Base-by-base conservation (phyloP, 192 early-diverging fungal species). In the Globomyces pollinis-pini region DNA sequence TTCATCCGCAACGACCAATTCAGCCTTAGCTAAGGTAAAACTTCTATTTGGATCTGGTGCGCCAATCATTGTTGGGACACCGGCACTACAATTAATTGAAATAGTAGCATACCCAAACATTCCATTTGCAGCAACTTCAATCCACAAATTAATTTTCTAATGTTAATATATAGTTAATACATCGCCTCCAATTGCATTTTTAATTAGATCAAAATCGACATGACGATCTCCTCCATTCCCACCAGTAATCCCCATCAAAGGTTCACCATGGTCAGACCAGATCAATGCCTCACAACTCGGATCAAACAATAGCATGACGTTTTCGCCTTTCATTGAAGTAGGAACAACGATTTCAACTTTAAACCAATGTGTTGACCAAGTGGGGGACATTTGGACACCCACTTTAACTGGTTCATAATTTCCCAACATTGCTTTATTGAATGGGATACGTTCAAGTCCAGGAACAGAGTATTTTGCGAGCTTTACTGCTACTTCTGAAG, bases 51-150 rank as follows among this genome's bases (percentile, higher is more conserved):
- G 71, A 24, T 88, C 70, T 0, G 90, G 91, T 1, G 90, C 80
- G 7, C 75, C 71, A 50, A 88, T 88, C 38, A 75, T 20, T 0
- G 76, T 76, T 63, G 68, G 73, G 15, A 75, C 66, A 21, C 88
- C 91, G 32, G 74, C 75, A n/a, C n/a, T n/a, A n/a, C n/a, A n/a
- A n/a, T n/a, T n/a, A n/a, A n/a, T n/a, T n/a, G n/a, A n/a, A n/a
- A n/a, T n/a, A n/a, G n/a, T n/a, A n/a, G n/a, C n/a, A n/a, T n/a
- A n/a, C 18, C 96, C 94, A 77, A 96, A 94, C 84, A 96, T 77
- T 24, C 86, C 86, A 64, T 98, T 96, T 65, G 91, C 92, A 1
- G 88, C 92, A 47, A 92, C 84, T 59, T 97, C 96, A 34, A 96
- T 63, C 64, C 87, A 94, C 45, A 95, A 77, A 36, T 88, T 73